Evolutionary conservation across 306 rosid species (phyloP), one percentile per base, ranked within the genome.

Genomic region (Spatholobus suberectus): DNA sequence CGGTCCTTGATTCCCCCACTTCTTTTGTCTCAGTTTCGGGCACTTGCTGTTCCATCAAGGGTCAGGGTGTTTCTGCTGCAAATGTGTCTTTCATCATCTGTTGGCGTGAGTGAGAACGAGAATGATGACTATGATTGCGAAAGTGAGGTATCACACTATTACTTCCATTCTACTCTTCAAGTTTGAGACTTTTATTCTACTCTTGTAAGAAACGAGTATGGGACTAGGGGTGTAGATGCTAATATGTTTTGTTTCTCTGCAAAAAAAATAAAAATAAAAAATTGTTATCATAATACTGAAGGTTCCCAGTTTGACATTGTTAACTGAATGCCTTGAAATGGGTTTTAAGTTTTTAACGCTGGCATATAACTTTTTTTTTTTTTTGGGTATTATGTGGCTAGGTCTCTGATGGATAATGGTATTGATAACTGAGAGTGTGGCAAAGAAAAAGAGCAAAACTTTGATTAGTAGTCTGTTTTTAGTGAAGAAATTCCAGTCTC

Each of bases 71-170:
- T 35, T 76, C 83, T 54, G 85, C 80, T 54, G 78, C 70, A 0
- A 87, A 93, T 77, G 87, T 86, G 67, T 75, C 96, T 6, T n/a
- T 89, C 89, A 9, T 87, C 93, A 2, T 89, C 93, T 8, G 20
- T 89, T 0, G 91, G 88, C 69, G 75, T 86, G 9, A 88, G 89
- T 79, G 93, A 83, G 83, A 89, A 89, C 68, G 94, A 90, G 67
- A 78, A 84, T 47, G 97, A 94, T 27, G 97, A 91, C 52, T 92
- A 89, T 76, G 94, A 94, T 65, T 94, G 93, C 75, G 94, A 94
- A 81, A 92, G 96, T 24, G 94, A 94, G 98, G 97, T 90, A 37
- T 29, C 32, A 29, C 41, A 37, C 8, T 37, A 70, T 49, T 20
- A 10, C 37, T 40, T 59, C 20, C n/a, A 8, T 17, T 68, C 41